Evolutionary conservation across 2,329 filamentous ascomycete species (phyloP).

Genomic region (Dactylella cylindrospora): DNA sequence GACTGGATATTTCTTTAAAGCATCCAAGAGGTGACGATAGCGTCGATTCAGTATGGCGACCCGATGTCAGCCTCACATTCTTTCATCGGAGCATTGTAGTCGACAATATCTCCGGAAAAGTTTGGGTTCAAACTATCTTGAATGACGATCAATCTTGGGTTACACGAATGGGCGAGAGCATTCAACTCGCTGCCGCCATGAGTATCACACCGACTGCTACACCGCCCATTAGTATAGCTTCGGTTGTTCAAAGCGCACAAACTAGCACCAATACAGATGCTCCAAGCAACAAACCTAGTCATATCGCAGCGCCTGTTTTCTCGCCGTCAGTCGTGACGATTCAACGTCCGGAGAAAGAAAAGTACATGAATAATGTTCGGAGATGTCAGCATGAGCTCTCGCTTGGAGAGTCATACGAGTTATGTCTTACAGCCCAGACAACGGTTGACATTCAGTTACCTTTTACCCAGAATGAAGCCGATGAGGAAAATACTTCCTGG

Average conservation of each 20-base stretch:
- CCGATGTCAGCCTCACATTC: slow-evolving; percentile 76
- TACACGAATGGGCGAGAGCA: slow-evolving; percentile 50
- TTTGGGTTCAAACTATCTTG: slow-evolving; percentile 69
- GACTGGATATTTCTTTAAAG: slow-evolving; percentile 57
- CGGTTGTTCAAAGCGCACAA: too few relatives aligned
- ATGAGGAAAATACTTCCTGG: slow-evolving; percentile 60
- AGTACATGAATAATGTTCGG: slow-evolving; percentile 51
- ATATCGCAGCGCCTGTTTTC: slow-evolving; percentile 14
- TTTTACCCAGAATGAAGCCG: slow-evolving; percentile 50
- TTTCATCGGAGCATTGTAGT: slow-evolving; percentile 75
- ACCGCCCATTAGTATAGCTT: slow-evolving; percentile 34
- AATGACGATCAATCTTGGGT: slow-evolving; percentile 57
- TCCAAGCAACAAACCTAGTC: too few relatives aligned
- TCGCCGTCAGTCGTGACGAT: slow-evolving; percentile 3
- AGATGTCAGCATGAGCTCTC: slow-evolving; percentile 52
- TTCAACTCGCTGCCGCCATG: slow-evolving; percentile 49
- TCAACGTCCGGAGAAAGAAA: slow-evolving; percentile 44
- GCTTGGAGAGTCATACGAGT: slow-evolving; percentile 53
- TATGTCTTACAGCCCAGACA: slow-evolving; percentile 52
- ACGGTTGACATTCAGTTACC: slow-evolving; percentile 48
- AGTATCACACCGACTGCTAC: slow-evolving; percentile 46
- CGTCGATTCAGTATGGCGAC: slow-evolving; percentile 54
- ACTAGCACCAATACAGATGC: too few relatives aligned
- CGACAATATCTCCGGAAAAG: slow-evolving; percentile 65
- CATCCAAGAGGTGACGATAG: slow-evolving; percentile 45